Conservation (phyloP, 2,329 filamentous ascomycete genomes). For the Penicillium concentricum region DNA sequence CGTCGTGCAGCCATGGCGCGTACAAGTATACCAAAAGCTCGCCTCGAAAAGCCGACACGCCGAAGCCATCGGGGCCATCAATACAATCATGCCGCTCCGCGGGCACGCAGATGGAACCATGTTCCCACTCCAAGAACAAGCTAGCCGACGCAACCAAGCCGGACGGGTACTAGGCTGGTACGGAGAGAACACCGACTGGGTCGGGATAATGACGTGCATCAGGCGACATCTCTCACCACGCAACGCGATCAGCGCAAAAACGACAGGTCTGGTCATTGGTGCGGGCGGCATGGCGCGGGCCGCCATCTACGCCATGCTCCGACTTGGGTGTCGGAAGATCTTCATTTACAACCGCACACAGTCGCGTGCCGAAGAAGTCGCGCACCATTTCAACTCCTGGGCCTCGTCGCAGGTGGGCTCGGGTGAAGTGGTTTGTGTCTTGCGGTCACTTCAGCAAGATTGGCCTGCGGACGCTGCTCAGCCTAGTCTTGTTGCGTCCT, state of each 20-base stretch:
- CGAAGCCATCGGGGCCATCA: slow-evolving; percentile 48
- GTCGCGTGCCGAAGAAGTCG: slow-evolving; percentile 65
- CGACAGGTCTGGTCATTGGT: slow-evolving; percentile 55
- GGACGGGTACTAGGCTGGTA: slow-evolving; percentile 44
- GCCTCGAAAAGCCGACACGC: slow-evolving; percentile 42
- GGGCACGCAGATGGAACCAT: slow-evolving; percentile 36
- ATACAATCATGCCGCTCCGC: slow-evolving; percentile 46
- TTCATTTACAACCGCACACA: slow-evolving; percentile 71
- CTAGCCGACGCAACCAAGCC: slow-evolving; percentile 43
- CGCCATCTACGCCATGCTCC: slow-evolving; percentile 74
- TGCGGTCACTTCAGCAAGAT: slow-evolving; percentile 57
- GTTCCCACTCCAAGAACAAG: slow-evolving; percentile 40
- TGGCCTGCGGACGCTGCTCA: slow-evolving; percentile 65
- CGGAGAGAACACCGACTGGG: slow-evolving; percentile 47
- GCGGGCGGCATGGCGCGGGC: slow-evolving; percentile 76
- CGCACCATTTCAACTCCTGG: slow-evolving; percentile 64
- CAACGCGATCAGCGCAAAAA: slow-evolving; percentile 55
- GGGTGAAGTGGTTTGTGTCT: slow-evolving; percentile 48
- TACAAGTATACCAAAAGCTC: slow-evolving; percentile 39
- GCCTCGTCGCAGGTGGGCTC: slow-evolving; percentile 40
- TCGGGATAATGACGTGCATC: slow-evolving; percentile 44
- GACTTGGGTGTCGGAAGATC: slow-evolving; percentile 73
- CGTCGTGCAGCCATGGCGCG: slow-evolving; percentile 46
- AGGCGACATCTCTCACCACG: slow-evolving; percentile 44
- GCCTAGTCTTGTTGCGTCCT: slow-evolving; percentile 74